Percentiles rank a stretch among this genome's conserved stretches.
Conservation (phyloP, 108 stramenopile genomes). For the Licmophora abbreviata region DNA sequence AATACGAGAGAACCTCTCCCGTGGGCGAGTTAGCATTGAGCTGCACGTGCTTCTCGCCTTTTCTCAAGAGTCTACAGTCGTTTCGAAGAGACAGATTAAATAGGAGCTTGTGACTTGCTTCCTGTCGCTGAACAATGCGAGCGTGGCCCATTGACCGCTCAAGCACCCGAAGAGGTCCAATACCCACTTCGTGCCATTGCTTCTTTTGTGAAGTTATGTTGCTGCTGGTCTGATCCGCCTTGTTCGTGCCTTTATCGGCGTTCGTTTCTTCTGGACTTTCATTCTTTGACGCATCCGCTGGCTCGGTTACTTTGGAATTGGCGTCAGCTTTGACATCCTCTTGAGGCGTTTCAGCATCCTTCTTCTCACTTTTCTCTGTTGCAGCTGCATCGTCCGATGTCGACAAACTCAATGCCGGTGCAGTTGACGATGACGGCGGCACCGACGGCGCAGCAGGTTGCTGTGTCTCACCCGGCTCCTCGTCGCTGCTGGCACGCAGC, state of each 20-base stretch:
- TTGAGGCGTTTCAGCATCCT: constrained; percentile 4
- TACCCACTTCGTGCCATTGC: constrained; percentile 61
- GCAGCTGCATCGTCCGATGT: no score
- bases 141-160: constrained; percentile 9
- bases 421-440: constrained; percentile 2
- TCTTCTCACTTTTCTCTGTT: constrained; percentile 6
- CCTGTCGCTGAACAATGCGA: constrained; percentile 69
- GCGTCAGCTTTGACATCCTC: constrained; percentile 9
- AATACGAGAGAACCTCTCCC: background rate
- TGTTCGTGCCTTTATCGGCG: constrained; percentile 5
- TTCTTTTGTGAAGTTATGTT: constrained; percentile 8
- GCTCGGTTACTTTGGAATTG: constrained; percentile 6
- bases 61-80: constrained; percentile 22
- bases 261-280: constrained; percentile 14
- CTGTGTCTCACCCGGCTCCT: background rate
- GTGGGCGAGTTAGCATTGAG: background rate
- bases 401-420: background rate
- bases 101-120: constrained; percentile 48
- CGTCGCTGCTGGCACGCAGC: background rate
- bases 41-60: constrained; percentile 28
- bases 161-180: constrained; percentile 61
- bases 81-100: constrained; percentile 46
- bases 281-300: constrained; percentile 9
- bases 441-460: background rate
- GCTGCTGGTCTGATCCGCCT: constrained; percentile 8